Evolutionary conservation across 139 green algal genomes (phyloP), one percentile per base, ranked within the genome.

Genomic region (Chlorella sp.): DNA sequence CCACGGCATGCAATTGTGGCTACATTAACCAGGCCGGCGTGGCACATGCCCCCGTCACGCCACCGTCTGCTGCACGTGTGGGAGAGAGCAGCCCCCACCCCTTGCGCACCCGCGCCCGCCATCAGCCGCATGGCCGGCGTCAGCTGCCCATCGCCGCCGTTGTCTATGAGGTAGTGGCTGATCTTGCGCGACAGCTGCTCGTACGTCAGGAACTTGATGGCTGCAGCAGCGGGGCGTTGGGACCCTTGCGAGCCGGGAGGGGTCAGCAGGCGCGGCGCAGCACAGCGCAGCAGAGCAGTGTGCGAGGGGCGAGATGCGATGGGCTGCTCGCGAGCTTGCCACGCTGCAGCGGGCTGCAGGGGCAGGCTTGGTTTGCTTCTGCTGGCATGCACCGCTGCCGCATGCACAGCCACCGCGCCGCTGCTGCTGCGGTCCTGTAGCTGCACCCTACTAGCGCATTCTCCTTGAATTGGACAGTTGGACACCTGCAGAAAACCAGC

Each of bases 161-260:
- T 86, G 51, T 95, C 88, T 28, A 91, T 89, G 65, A 92, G 81
- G 81, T 94, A 80, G 74, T 96, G 90, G 6, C 92, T 92, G 28
- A 98, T 94, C 64, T 85, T 89, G 76, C 87, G 73, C 38, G 38
- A 74, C 60, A 90, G 48, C 62, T 99, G 93, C 90, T 99, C 97
- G 86, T 99, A 99, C 0, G 93, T 94, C 54, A 98, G 87, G 83
- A 99, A 99, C 91, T 99, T 99, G 78, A 99, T 95, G 1, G 97
- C 97, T 22, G 89, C 76, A 58, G 20, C 34, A 77, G 28, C 60
- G 19, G 60, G 26, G 24, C 58, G 16, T 3, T 8, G 22, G 20
- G 11, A 11, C 46, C 8, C 46, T 19, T 8, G 46, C 46, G 46
- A 8, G 46, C n/a, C n/a, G n/a, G n/a, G 34, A 26, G n/a, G 65